Percentiles rank a stretch among this genome's conserved stretches.
Conservation (phyloP, 2,329 filamentous ascomycete species). For the Colletotrichum sp. region DNA sequence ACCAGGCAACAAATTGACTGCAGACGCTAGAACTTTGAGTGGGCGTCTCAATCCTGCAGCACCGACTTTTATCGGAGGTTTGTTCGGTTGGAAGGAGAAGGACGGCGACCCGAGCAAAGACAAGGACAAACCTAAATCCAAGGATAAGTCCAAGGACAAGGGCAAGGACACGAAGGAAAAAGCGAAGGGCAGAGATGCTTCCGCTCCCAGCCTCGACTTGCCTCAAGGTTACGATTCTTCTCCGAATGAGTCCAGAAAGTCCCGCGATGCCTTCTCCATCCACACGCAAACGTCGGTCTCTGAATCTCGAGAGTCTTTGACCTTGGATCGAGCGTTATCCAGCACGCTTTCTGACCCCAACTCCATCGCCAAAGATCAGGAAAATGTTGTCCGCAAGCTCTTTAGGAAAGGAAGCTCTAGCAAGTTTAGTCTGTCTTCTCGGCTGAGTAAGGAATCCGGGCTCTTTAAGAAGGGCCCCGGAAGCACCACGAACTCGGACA, state of each 20-base stretch:
- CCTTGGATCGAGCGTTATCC: slow-evolving; percentile 59
- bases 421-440: slow-evolving; percentile 67
- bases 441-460: slow-evolving; percentile 57
- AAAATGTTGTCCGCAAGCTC: slow-evolving; percentile 64
- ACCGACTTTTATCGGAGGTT: slow-evolving; percentile 81
- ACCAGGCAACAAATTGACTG: slow-evolving; percentile 40
- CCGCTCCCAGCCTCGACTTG: slow-evolving; percentile 43
- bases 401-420: slow-evolving; percentile 70
- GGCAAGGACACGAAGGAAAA: slow-evolving; percentile 36
- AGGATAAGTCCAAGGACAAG: slow-evolving; percentile 34
- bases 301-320: slow-evolving; percentile 65
- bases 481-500: slow-evolving; percentile 62
- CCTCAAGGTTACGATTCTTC: slow-evolving; percentile 50
- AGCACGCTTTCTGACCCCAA: slow-evolving; percentile 62
- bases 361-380: slow-evolving; percentile 51
- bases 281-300: slow-evolving; percentile 61
- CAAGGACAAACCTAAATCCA: slow-evolving; percentile 40
- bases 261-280: slow-evolving; percentile 61
- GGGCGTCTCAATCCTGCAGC: slow-evolving; percentile 84
- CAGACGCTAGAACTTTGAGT: slow-evolving; percentile 40
- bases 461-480: slow-evolving; percentile 65
- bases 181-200: slow-evolving; percentile 41
- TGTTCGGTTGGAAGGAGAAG: slow-evolving; percentile 56
- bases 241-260: slow-evolving; percentile 57
- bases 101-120: slow-evolving; percentile 36